Evolutionary conservation across 805 yeast genomes (phyloP).

Genomic region (Candida rishiriensis): DNA sequence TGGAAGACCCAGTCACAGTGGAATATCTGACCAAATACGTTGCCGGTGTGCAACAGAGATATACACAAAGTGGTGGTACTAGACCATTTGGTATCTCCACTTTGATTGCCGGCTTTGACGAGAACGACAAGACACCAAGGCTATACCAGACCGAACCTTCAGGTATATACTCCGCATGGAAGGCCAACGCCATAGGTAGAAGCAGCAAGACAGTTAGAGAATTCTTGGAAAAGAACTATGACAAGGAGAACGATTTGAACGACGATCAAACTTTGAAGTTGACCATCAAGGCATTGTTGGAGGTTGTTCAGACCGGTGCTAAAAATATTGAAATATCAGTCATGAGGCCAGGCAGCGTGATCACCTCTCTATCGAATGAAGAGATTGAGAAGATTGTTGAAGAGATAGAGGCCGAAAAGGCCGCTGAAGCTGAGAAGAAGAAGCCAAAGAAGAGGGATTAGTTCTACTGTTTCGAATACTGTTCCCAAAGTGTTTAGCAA

Average conservation of each 20-base stretch:
- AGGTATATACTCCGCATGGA: constrained; percentile 97
- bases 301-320: constrained; percentile 97
- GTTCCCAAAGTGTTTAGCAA: background rate
- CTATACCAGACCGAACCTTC: constrained; percentile 96
- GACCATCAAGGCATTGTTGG: constrained; percentile 81
- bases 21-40: constrained; percentile 91
- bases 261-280: constrained; percentile 73
- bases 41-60: constrained; percentile 97
- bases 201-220: constrained; percentile 94
- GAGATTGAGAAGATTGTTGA: constrained; percentile 72
- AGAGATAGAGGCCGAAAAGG: constrained; percentile 84
- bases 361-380: constrained; percentile 59
- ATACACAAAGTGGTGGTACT: constrained; percentile 97
- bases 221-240: constrained; percentile 84
- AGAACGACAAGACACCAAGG: constrained; percentile 72
- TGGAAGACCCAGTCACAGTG: constrained; percentile 88
- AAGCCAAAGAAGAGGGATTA: constrained; percentile 35
- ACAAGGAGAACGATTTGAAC: constrained; percentile 47
- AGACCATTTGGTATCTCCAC: constrained; percentile 97
- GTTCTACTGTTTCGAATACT: background rate
- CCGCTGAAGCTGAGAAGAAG: constrained; percentile 73
- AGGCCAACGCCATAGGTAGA: constrained; percentile 95
- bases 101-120: constrained; percentile 92
- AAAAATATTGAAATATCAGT: constrained; percentile 92
- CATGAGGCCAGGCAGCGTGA: constrained; percentile 62